Conservation (phyloP, 73 alveolate species). For the Uronychia binucleata region DNA sequence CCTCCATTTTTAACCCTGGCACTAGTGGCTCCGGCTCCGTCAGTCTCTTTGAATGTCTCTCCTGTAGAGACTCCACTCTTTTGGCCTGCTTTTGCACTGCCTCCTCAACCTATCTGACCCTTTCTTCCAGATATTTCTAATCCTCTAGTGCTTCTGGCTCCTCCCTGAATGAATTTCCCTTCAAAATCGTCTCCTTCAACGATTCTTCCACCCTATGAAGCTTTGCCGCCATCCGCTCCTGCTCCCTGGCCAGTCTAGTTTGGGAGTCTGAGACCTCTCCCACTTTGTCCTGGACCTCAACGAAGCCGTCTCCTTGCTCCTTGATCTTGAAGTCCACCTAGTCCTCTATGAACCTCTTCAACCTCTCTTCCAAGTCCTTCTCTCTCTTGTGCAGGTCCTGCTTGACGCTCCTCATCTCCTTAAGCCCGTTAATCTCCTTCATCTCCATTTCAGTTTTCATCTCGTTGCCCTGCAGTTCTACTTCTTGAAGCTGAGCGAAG, state of each 20-base stretch:
- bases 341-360: not conserved
- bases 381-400: not conserved
- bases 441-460: not conserved
- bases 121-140: not conserved
- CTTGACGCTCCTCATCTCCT: not conserved
- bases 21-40: not conserved
- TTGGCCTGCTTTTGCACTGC: not conserved
- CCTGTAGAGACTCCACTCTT: not conserved
- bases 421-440: not conserved
- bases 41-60: not conserved
- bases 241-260: not conserved
- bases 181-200: not conserved
- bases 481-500: not conserved
- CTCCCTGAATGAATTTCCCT: not conserved
- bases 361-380: not conserved
- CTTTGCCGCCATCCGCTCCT: not conserved
- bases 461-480: not conserved
- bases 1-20: not conserved
- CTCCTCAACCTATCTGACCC: not conserved
- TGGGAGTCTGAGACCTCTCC: not conserved
- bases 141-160: not conserved
- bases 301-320: not conserved
- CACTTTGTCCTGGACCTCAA: not conserved
- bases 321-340: not conserved
- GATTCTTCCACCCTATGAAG: not conserved